Evolutionary conservation across 2,329 filamentous ascomycete species (phyloP), one percentile per base, ranked within the genome.

Genomic region (Akanthomyces lecanii): DNA sequence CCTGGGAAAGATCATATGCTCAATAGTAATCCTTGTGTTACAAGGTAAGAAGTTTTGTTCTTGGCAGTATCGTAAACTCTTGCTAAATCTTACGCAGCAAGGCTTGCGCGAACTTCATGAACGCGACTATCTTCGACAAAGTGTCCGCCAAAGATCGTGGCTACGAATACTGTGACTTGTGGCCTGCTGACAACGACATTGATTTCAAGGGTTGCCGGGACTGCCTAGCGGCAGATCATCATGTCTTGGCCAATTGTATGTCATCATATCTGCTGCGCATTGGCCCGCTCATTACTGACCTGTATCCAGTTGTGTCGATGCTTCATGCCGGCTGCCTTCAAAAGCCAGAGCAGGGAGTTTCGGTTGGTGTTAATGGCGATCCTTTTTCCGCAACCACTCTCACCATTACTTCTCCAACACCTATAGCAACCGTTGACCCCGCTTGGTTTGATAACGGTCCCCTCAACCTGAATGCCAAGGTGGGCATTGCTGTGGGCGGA

Each of bases 291-390:
- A 21, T 61, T 62, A 45, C 68, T 77, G 67, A 73, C 63, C 54
- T 67, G 21, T 6, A 4, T 1, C 5, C 40, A 82, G 80, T 82
- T 65, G 65, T 85, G 48, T 79, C 75, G 14, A 73, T 82, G 42
- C 76, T 88, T 8, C 74, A 84, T 63, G 84, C 82, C 21, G 85
- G 81, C 7, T 88, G 86, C 67, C 69, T 77, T 59, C 82, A 87
- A 66, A 75, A 75, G 63, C 83, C 85, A 0, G 65, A 69, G 0
- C 70, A 76, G 0, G 84, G 84, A 0, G 68, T 72, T 0, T 79
- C 74, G 0, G 67, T 88, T n/a, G 80, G 80, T 4, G 68, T 85
- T 0, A 70, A 80, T 5, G 85, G 85, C 25, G 72, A 75, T 23
- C 71, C 83, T 2, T 88, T 88, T 71, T 82, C 82, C 2, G 71